phyloP scores from a whole-genome alignment of 2,329 filamentous ascomycete species.

The Zasmidium citrigriseum region DNA sequence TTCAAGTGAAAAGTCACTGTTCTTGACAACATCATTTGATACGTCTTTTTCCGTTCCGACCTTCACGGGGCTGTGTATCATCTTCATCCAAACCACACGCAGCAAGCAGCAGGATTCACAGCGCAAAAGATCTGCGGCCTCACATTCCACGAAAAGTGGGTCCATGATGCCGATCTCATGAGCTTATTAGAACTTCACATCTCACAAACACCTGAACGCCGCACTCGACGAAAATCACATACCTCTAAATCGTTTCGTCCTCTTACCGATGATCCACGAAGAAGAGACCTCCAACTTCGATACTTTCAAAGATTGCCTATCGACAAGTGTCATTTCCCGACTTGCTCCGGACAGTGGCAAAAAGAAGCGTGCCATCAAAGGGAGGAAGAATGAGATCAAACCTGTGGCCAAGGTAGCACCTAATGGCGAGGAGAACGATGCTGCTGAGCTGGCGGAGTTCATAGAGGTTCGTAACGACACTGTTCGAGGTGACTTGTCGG shows the following conservation, averaged over 20 bases:
- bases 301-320: conserved; percentile 73
- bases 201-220: background rate
- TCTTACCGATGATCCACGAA: conserved; percentile 36
- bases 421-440: conserved; percentile 41
- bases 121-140: background rate
- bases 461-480: conserved; percentile 56
- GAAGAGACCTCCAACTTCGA: conserved; percentile 59
- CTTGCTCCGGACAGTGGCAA: conserved; percentile 50
- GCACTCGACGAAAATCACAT: background rate
- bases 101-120: background rate
- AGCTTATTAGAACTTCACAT: conserved; percentile 5
- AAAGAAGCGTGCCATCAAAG: conserved; percentile 44
- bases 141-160: background rate
- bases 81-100: too few relatives aligned
- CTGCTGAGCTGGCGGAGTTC: conserved; percentile 76
- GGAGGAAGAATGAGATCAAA: conserved; percentile 43
- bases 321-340: conserved; percentile 66
- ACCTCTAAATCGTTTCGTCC: background rate
- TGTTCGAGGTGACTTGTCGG: background rate
- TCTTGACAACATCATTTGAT: too few relatives aligned
- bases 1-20: too few relatives aligned
- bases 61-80: too few relatives aligned
- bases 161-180: conserved; percentile 6
- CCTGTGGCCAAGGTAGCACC: conserved; percentile 21
- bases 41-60: too few relatives aligned